Evolutionary conservation across 352 stramenopile species (phyloP).

Genomic region (Phytopythium delawarense): DNA sequence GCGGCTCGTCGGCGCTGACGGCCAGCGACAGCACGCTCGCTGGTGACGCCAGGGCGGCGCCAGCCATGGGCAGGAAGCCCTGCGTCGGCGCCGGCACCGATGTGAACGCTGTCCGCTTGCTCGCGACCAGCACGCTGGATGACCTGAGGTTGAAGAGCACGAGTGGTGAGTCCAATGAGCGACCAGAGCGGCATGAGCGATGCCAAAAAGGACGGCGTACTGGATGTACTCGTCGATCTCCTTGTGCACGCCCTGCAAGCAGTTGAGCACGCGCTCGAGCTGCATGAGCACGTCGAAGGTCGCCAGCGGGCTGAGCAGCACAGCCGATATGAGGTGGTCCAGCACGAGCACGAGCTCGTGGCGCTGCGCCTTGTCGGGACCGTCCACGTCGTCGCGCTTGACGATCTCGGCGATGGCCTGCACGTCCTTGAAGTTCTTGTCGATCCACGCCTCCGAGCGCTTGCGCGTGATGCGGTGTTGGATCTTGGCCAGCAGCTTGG

Average conservation of each 20-base stretch:
- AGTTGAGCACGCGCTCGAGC: constrained; percentile 36
- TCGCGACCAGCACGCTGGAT: constrained; percentile 30
- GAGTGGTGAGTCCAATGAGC: neutral
- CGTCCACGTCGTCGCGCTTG: constrained; percentile 18
- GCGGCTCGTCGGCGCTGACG: constrained; percentile 14
- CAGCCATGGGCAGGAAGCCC: neutral
- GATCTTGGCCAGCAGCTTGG: constrained; percentile 48
- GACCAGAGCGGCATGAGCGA: neutral
- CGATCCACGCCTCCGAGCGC: constrained; percentile 53
- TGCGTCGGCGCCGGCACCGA: neutral
- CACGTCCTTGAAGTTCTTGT: constrained; percentile 56
- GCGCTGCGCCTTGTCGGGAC: constrained; percentile 34
- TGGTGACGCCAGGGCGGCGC: neutral
- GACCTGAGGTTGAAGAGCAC: constrained; percentile 15
- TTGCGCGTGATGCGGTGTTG: constrained; percentile 65
- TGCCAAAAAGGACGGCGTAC: constrained; percentile 19
- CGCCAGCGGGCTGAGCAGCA: constrained; percentile 47
- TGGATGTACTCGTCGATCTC: constrained; percentile 63
- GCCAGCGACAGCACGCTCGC: constrained; percentile 10
- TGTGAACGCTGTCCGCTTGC: constrained; percentile 24
- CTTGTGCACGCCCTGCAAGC: constrained; percentile 27
- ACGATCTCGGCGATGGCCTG: constrained; percentile 33
- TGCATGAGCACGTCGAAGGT: constrained; percentile 26
- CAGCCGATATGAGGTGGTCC: constrained; percentile 66
- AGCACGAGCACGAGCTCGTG: constrained; percentile 60